Conservation (phyloP, 1,284 basidiomycete species). For the Pholiota adiposa region DNA sequence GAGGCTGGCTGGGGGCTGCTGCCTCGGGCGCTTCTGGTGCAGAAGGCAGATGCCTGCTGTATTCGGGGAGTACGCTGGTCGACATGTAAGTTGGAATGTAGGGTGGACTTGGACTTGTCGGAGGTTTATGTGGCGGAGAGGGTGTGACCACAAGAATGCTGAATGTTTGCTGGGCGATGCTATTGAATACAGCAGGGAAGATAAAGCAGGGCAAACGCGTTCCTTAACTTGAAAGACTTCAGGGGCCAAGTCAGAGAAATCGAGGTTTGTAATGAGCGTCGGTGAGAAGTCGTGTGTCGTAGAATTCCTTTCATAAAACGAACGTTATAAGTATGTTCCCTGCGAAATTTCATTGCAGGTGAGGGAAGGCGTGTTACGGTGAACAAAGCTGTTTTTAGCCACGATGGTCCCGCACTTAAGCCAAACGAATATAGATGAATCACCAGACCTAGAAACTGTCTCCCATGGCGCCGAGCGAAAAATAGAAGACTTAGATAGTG, state of each 20-base stretch:
- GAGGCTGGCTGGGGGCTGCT: constrained; percentile 19
- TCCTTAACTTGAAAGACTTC: not conserved
- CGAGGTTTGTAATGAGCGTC: not conserved
- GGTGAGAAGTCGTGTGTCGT: constrained; percentile 7
- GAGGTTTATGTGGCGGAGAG: not conserved
- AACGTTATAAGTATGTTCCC: constrained; percentile 5
- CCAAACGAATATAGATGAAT: not conserved
- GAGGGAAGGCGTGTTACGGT: constrained; percentile 7
- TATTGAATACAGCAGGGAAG: not conserved
- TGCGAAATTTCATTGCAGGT: constrained; percentile 4
- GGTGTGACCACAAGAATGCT: not conserved
- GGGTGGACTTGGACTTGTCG: not conserved
- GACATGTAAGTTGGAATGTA: not conserved
- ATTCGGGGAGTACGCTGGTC: not conserved
- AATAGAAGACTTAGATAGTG: not conserved
- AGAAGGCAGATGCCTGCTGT: not conserved
- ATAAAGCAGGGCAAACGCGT: not conserved
- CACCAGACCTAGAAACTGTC: not conserved
- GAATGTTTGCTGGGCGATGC: not conserved
- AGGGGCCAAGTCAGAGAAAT: not conserved
- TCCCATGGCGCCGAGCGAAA: not conserved
- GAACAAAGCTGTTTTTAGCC: constrained; percentile 1
- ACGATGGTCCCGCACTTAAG: not conserved
- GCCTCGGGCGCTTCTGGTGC: not conserved
- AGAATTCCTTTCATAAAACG: not conserved